Base-by-base conservation (phyloP, 768 basidiomycete species). In the Boletus sp. region DNA sequence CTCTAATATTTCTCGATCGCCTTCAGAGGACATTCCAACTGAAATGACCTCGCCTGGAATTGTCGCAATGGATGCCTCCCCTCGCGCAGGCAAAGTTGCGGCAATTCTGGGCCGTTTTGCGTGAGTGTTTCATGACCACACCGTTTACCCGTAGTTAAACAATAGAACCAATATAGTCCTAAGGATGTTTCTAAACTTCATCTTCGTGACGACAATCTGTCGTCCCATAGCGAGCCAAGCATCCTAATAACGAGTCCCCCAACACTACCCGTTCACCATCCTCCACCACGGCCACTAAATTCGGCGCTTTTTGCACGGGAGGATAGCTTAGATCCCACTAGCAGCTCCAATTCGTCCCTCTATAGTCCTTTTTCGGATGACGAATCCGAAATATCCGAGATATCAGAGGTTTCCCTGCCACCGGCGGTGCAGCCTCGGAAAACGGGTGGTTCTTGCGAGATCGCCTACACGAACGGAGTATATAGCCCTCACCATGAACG, bases 91-190 rank as follows among this genome's bases (percentile, higher is more conserved):
- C 17, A 70, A 68, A 19, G 73, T 80, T 6, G 67, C 78, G 19
- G 70, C 77, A 2, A 64, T 77, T 34, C 73, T 75, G 35, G 73
- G 57, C 55, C 73, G 74, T 34, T 66, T 65, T 25, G 21, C 55
- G 67, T 70, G 45, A 53, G 64, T 61, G 9, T 53, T 15, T 4
- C 39, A 5, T 9, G 14, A 29, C 14, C 6, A 0, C 38, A 3
- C 5, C 14, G 29, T 37, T 39, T 27, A 25, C 2, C 5, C 14
- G 4, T 34, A 1, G 17, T n/a, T 37, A 9, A 47, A 23, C 15
- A 21, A 46, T n/a, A 19, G 14, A 30, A 3, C n/a, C 14, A 4
- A 11, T 32, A 4, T 32, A 59, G 70, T 15, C 21, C 54, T n/a
- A 21, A 70, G 66, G 41, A 71, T 69, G 19, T 67, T 27, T 50